Evolutionary conservation across 1,139 yeast species (phyloP), one percentile per base, ranked within the genome.

Genomic region (Magnusiomyces suaveolens): DNA sequence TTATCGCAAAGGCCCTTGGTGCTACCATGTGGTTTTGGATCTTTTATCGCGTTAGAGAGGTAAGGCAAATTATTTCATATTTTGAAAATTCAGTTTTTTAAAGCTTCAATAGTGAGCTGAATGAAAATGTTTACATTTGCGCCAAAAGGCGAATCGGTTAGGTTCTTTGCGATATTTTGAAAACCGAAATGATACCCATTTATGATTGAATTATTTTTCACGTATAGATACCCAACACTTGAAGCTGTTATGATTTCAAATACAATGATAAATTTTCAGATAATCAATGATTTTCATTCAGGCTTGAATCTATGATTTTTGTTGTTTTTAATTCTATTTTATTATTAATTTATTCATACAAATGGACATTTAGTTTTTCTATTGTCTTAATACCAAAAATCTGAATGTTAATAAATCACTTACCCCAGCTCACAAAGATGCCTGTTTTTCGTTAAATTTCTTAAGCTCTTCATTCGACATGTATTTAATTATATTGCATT

Each of bases 11-110:
- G 65, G 67, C 77, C 43, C 75, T 86, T 54, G 94, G 95, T 8
- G 94, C 90, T 49, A 78, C 88, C 59, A 83, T 85, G 90, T 85
- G 92, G 89, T 86, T 85, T 70, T 86, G 87, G 84, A 79, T 86
- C 60, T 78, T 86, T 68, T 85, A 84, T 77, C 75, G 95, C 69
- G 74, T 85, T 51, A 82, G 84, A 70, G 84, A 84, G 70, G 90
- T 69, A 57, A 52, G 71, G n/a, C n/a, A n/a, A n/a, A n/a, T n/a
- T 58, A 20, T n/a, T 25, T 43, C 20, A 43, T 43, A 10, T 38
- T 38, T n/a, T 38, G 20, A n/a, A 38, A n/a, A 14, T 32, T 32
- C 36, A 14, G 36, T 32, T 8, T 32, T 32, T 32, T 8, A 32
- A 8, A 32, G 12, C 36, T 32, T 8, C 8, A 32, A 14, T 8